A percentile compares a stretch with the other conserved stretches of the same genome.
These are phyloP conservation scores for Trametes pubescens DNA, from an alignment of 1,284 basidiomycete genomes.

Conservation along the genomic window DNA sequence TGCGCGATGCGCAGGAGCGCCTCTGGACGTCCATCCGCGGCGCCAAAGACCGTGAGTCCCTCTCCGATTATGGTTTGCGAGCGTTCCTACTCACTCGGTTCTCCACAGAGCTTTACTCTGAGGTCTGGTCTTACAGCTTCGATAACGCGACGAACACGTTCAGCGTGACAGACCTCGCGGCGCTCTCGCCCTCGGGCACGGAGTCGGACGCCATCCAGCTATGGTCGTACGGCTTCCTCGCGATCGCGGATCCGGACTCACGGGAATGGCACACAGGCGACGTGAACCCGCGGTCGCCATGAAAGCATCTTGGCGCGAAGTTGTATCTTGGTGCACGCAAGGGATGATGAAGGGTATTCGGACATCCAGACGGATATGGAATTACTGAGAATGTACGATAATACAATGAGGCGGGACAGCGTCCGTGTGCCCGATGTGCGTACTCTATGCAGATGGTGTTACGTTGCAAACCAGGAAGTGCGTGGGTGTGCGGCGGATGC, in stretches of 20 bases:
- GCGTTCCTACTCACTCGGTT: too few species aligned
- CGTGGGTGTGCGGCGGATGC: constrained; percentile 1
- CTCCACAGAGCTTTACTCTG: constrained; percentile 34
- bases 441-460: constrained; percentile 6
- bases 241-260: constrained; percentile 28
- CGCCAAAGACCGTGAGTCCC: constrained; percentile 37
- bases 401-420: neutral
- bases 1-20: constrained; percentile 45
- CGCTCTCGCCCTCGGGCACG: constrained; percentile 34
- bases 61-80: neutral
- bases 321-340: too few species aligned
- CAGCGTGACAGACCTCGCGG: constrained; percentile 35
- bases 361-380: neutral
- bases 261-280: constrained; percentile 1
- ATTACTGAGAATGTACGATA: neutral
- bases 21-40: constrained; percentile 52
- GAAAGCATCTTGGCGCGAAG: too few species aligned
- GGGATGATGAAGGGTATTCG: neutral
- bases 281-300: neutral
- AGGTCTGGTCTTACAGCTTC: constrained; percentile 41
- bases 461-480: neutral
- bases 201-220: constrained; percentile 43
- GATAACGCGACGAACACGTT: constrained; percentile 36
- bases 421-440: neutral
- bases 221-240: constrained; percentile 36